Base-by-base conservation (phyloP, 2,329 filamentous ascomycete genomes). In the Pezicula rhizophila region DNA sequence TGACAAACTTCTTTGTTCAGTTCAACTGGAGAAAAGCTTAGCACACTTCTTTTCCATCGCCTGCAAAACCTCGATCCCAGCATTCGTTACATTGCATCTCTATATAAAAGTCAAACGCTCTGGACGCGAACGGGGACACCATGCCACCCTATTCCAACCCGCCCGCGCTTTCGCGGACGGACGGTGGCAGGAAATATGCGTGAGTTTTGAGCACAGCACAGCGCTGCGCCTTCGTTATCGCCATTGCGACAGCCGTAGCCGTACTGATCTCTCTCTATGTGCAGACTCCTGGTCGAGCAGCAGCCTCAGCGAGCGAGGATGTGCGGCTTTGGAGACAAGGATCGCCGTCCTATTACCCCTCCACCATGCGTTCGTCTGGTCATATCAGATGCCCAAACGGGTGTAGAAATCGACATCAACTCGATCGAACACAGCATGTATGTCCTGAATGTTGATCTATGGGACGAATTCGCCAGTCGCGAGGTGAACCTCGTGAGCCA, bases 271-370 rank as follows among this genome's bases (percentile, higher is more conserved):
- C 28, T 31, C 28, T 31, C 28, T 14, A n/a, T 25, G n/a, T 74
- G 68, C 67, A 86, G 83, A 53, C 77, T 96, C 45, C 75, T 84
- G 57, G 89, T 96, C 52, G 83, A 88, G 57, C 93, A 99, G 71
- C 90, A 97, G 68, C 93, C 93, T 45, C 78, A 89, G 60, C 83
- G 93, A 60, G 93, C 93, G 57, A 87, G 93, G 53, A 97, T 97
- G 93, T 99, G 93, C 72, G 93, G 93, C 7, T 99, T 97, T 71
- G 93, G 93, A 54, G 93, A 99, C 73, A 99, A 97, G 87, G 93
- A 99, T 68, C 87, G 93, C 56, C 80, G 93, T 55, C 93, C 93
- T 23, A 96, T 99, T 60, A 97, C 93, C 25, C 92, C 93, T 12
- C 93, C 93, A 18, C 92, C 93, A 3, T 96, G 92, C 67, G 86